phyloP scores from a whole-genome alignment of 2,329 filamentous ascomycete species.

The Davidsoniella virescens region DNA sequence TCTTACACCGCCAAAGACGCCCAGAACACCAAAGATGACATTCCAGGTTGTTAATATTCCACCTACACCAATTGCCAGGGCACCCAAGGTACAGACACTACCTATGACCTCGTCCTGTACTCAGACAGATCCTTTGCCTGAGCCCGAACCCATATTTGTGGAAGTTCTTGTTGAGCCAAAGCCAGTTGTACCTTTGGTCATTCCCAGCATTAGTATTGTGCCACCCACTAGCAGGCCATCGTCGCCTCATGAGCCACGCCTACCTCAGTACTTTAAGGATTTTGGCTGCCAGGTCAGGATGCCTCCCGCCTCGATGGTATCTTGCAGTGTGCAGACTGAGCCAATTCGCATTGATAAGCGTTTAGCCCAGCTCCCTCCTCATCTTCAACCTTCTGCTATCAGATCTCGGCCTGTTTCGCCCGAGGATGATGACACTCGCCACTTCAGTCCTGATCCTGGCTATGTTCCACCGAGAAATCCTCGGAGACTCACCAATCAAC shows the following conservation, averaged over 20 bases:
- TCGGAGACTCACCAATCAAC: constrained; percentile 32
- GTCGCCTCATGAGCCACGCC: constrained; percentile 54
- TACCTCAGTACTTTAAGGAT: constrained; percentile 72
- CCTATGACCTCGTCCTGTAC: constrained; percentile 40
- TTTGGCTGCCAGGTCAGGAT: constrained; percentile 61
- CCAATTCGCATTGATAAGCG: constrained; percentile 74
- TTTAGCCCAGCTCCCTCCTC: constrained; percentile 54
- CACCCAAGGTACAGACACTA: constrained; percentile 18
- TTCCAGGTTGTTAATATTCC: constrained; percentile 17
- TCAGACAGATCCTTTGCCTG: constrained; percentile 38
- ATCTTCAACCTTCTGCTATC: constrained; percentile 66
- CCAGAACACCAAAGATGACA: neutral
- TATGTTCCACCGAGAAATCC: constrained; percentile 44
- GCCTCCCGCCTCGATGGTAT: constrained; percentile 21
- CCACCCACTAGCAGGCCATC: constrained; percentile 73
- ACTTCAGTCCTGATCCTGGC: constrained; percentile 37
- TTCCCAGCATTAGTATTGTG: constrained; percentile 82
- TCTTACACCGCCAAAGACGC: constrained; percentile 16
- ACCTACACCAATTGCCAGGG: constrained; percentile 20
- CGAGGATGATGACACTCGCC: constrained; percentile 20
- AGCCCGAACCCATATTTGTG: constrained; percentile 15
- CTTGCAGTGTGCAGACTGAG: constrained; percentile 56
- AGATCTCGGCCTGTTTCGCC: constrained; percentile 44
- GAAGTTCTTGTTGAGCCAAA: constrained; percentile 19
- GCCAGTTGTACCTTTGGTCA: constrained; percentile 26